Conservation (phyloP, 2,329 filamentous ascomycete genomes). For the Dactylella cylindrospora region DNA sequence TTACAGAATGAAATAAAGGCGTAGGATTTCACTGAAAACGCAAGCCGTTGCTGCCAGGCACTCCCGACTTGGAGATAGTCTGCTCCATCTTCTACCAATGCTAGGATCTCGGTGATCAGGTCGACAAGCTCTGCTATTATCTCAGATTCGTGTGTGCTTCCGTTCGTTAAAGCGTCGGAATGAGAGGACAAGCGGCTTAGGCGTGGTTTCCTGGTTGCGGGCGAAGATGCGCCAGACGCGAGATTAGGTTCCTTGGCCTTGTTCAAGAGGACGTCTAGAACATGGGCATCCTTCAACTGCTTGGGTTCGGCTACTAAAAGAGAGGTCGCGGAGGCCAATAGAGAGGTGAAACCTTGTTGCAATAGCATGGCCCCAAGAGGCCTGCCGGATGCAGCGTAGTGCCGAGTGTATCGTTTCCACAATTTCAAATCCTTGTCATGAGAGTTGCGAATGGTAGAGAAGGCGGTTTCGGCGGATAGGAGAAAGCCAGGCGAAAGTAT, state of each 20-base stretch:
- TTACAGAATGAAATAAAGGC: constrained; percentile 82
- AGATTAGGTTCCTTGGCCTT: constrained; percentile 50
- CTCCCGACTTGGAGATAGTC: constrained; percentile 88
- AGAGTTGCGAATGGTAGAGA: constrained; percentile 85
- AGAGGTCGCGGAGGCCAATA: constrained; percentile 76
- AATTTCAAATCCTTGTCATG: constrained; percentile 63
- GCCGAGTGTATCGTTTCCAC: constrained; percentile 82
- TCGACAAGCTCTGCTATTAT: constrained; percentile 64
- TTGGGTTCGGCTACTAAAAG: constrained; percentile 67
- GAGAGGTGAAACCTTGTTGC: constrained; percentile 82
- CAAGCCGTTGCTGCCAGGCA: constrained; percentile 79
- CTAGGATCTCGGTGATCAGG: constrained; percentile 79
- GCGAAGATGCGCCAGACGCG: constrained; percentile 55
- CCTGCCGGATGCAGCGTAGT: constrained; percentile 75
- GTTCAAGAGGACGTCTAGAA: constrained; percentile 73
- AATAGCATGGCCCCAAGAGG: constrained; percentile 89
- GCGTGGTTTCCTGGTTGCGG: constrained; percentile 50
- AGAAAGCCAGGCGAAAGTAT: constrained; percentile 83
- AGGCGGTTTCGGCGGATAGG: constrained; percentile 80
- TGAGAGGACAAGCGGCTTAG: constrained; percentile 31
- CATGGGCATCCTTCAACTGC: constrained; percentile 63
- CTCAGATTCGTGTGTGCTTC: constrained; percentile 58
- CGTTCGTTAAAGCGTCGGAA: constrained; percentile 34
- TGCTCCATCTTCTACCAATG: constrained; percentile 79
- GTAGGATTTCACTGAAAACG: constrained; percentile 80